Conservation (phyloP, 1,284 basidiomycete genomes). For the Puccinia triticina region DNA sequence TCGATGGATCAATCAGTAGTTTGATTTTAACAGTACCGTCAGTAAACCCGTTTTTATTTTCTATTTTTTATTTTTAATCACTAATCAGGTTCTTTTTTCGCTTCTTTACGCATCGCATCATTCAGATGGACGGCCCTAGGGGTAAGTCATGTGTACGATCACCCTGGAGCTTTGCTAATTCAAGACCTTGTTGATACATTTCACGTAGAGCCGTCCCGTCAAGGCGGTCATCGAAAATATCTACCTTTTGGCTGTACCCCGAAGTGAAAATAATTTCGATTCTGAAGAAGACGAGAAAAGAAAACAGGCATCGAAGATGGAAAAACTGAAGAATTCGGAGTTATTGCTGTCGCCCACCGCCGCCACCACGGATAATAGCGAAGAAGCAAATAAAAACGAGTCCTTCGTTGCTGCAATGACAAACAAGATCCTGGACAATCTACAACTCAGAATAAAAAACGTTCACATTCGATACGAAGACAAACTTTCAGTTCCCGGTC, state of each 20-base stretch:
- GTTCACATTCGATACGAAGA: slow-evolving; percentile 98
- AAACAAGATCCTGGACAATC: slow-evolving; percentile 90
- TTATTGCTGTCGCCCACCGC: slow-evolving; percentile 34
- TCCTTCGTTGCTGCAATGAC: slow-evolving; percentile 81
- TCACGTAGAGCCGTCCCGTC: slow-evolving; percentile 40
- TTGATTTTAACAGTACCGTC: slow-evolving; percentile 51
- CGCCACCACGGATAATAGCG: slow-evolving; percentile 61
- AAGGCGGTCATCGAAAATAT: slow-evolving; percentile 52
- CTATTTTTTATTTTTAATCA: too few species aligned
- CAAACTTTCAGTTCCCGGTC: slow-evolving; percentile 88
- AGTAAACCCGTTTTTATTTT: not conserved
- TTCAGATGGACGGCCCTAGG: slow-evolving; percentile 44
- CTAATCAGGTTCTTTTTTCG: not conserved
- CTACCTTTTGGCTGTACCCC: slow-evolving; percentile 49
- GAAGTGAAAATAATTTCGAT: slow-evolving; percentile 48
- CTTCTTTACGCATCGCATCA: not conserved
- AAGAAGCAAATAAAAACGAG: slow-evolving; percentile 75
- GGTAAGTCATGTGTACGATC: not conserved
- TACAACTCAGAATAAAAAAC: slow-evolving; percentile 93
- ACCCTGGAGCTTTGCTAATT: not conserved
- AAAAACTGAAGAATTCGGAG: slow-evolving; percentile 50
- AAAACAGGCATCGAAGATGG: slow-evolving; percentile 51
- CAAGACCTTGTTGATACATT: not conserved
- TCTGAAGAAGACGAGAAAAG: slow-evolving; percentile 49
- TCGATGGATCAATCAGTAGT: slow-evolving; percentile 67